Percentiles rank a stretch among this genome's conserved stretches.
Conservation (phyloP, 441 rosid species). For the Kokia cookei region DNA sequence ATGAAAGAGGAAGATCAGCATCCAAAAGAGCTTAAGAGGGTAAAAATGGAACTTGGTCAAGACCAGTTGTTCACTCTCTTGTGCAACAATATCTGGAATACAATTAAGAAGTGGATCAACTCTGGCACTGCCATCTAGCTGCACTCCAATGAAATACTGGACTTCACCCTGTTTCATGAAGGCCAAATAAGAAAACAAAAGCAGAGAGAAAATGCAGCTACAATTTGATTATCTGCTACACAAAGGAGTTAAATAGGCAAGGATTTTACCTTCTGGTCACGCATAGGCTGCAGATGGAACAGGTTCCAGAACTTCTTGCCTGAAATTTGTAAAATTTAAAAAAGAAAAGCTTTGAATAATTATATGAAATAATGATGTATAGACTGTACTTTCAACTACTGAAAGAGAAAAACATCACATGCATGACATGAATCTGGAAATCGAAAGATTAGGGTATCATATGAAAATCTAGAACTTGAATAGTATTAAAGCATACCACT, state of each 20-base stretch:
- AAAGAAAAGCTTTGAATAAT: background rate
- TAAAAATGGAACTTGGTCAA: background rate
- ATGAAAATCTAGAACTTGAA: background rate
- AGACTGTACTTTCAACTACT: too few species aligned
- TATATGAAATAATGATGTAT: background rate
- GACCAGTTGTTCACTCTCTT: constrained; percentile 76
- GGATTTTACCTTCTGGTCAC: constrained; percentile 86
- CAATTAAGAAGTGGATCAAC: constrained; percentile 73
- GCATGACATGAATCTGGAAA: background rate
- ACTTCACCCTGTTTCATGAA: constrained; percentile 72
- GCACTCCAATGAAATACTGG: constrained; percentile 97
- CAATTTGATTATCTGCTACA: background rate
- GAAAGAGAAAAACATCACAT: background rate
- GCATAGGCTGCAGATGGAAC: constrained; percentile 99
- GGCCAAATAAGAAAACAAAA: background rate
- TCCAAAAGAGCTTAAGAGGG: background rate
- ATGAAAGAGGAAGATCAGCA: background rate
- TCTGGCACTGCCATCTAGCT: constrained; percentile 89
- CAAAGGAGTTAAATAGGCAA: background rate
- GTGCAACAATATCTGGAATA: constrained; percentile 59
- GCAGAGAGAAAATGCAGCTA: background rate
- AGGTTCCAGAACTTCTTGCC: constrained; percentile 99
- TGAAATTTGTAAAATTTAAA: constrained; percentile 16
- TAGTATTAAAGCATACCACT: constrained; percentile 42
- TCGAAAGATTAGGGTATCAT: background rate